These are phyloP conservation scores for Phytophthora citricola DNA, from an alignment of 352 stramenopile genomes.

Conservation along the genomic window DNA sequence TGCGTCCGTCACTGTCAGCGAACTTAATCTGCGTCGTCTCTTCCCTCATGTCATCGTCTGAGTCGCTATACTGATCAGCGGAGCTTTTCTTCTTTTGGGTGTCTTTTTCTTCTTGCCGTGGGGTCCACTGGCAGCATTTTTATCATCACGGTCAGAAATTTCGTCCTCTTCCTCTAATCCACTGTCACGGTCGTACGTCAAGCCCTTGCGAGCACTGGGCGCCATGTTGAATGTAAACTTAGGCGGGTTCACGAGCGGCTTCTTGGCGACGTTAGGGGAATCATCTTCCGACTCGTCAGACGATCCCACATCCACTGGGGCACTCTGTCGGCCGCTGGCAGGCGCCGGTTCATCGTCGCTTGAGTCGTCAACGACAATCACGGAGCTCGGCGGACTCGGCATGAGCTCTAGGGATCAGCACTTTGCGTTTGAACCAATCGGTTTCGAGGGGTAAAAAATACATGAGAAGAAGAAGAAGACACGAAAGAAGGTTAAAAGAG, in stretches of 20 bases:
- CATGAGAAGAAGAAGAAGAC: constrained; percentile 4
- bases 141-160: background rate
- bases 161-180: constrained; percentile 6
- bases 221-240: constrained; percentile 7
- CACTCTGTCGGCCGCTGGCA: constrained; percentile 4
- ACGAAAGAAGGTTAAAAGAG: background rate
- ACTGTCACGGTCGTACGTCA: constrained; percentile 8
- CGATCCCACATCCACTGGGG: constrained; percentile 19
- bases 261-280: constrained; percentile 23
- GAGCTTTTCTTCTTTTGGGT: constrained; percentile 9
- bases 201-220: constrained; percentile 4
- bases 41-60: constrained; percentile 19
- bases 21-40: constrained; percentile 21
- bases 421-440: constrained; percentile 18
- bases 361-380: constrained; percentile 63
- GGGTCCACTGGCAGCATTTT: constrained; percentile 4
- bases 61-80: constrained; percentile 10
- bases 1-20: constrained; percentile 23
- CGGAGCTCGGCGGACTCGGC: constrained; percentile 33
- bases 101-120: constrained; percentile 14
- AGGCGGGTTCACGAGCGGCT: background rate
- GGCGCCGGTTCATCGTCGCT: constrained; percentile 44
- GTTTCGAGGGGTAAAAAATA: background rate
- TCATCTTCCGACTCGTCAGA: constrained; percentile 31
- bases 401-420: constrained; percentile 24